phyloP scores from a whole-genome alignment of 257 asterid genomes.

The Gentiana dahurica region DNA sequence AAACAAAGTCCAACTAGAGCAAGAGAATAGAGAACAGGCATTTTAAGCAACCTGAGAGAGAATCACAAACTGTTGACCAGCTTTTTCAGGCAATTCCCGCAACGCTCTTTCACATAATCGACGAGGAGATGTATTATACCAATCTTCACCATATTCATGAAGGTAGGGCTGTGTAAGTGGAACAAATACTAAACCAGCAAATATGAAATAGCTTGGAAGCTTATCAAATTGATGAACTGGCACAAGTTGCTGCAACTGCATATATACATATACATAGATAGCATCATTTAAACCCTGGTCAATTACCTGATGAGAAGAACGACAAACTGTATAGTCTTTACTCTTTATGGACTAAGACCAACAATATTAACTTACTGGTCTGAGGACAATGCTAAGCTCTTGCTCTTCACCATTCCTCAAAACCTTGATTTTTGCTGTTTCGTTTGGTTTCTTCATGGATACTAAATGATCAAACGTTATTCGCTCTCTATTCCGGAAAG shows the following conservation, averaged over 20 bases:
- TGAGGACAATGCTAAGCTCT: slow-evolving; percentile 51
- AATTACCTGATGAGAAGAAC: too few relatives aligned
- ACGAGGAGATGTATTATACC: slow-evolving; percentile 96
- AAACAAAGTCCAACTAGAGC: not conserved
- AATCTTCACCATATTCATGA: slow-evolving; percentile 96
- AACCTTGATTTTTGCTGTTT: slow-evolving; percentile 65
- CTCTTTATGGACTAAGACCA: too few relatives aligned
- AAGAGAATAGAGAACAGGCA: not conserved
- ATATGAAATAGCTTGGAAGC: slow-evolving; percentile 92
- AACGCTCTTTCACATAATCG: slow-evolving; percentile 93
- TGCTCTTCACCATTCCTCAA: slow-evolving; percentile 70
- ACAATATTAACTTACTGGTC: slow-evolving; percentile 56
- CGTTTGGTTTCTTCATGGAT: slow-evolving; percentile 96
- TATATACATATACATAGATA: not conserved
- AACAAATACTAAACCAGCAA: slow-evolving; percentile 84
- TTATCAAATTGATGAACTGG: slow-evolving; percentile 96
- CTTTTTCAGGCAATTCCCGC: slow-evolving; percentile 63
- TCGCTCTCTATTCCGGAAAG: slow-evolving; percentile 87
- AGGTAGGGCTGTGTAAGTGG: slow-evolving; percentile 94
- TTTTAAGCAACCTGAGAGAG: slow-evolving; percentile 66
- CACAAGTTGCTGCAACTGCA: slow-evolving; percentile 87
- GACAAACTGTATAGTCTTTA: too few relatives aligned
- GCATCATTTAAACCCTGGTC: too few relatives aligned
- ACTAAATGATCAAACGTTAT: slow-evolving; percentile 92
- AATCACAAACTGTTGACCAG: slow-evolving; percentile 73